Percentiles rank a stretch among this genome's conserved stretches.
Conservation (phyloP, 306 rosid species). For the Acmispon strigosus region DNA sequence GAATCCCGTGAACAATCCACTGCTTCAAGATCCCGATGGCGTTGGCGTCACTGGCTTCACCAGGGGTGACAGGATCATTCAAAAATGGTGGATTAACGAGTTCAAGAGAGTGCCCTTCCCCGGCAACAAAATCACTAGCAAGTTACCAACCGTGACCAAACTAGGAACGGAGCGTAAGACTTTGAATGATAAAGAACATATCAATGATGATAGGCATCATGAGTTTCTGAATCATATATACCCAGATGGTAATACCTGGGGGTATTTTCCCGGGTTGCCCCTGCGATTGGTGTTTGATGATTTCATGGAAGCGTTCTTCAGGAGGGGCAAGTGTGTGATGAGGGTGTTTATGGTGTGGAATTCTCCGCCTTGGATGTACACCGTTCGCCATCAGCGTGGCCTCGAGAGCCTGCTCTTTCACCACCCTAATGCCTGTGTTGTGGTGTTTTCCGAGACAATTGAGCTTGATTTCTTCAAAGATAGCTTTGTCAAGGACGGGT, state of each 20-base stretch:
- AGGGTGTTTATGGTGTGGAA: constrained; percentile 94
- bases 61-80: constrained; percentile 50
- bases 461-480: constrained; percentile 89
- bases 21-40: constrained; percentile 79
- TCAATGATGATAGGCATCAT: not conserved
- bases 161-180: constrained; percentile 29
- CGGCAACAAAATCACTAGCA: constrained; percentile 14
- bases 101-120: constrained; percentile 51
- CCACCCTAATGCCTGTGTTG: constrained; percentile 75
- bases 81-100: constrained; percentile 58
- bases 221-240: constrained; percentile 32
- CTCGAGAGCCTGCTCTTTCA: constrained; percentile 77
- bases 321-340: constrained; percentile 46
- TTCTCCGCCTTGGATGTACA: constrained; percentile 95
- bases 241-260: constrained; percentile 89
- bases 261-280: constrained; percentile 71
- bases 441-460: constrained; percentile 83
- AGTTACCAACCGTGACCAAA: not conserved
- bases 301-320: constrained; percentile 70
- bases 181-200: constrained; percentile 1
- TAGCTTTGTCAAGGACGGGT: constrained; percentile 79
- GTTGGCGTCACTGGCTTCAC: constrained; percentile 43
- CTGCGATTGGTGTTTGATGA: constrained; percentile 44
- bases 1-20: constrained; percentile 58
- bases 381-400: constrained; percentile 73